Base-by-base conservation (phyloP, 805 yeast species). In the Candida palmyrensis region DNA sequence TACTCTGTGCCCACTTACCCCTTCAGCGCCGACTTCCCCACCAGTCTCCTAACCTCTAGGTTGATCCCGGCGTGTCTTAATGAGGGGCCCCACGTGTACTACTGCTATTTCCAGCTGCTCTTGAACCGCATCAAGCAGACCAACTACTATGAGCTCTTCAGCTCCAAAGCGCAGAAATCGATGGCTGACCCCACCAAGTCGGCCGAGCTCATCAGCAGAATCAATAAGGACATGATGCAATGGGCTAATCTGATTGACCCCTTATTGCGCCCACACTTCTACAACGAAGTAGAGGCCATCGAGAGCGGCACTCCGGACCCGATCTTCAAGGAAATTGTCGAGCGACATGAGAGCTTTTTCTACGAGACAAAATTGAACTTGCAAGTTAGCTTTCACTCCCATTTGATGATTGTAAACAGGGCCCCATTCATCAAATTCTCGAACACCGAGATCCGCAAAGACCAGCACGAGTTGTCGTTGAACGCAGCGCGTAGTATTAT, bases 401-500 rank as follows among this genome's bases (percentile, higher is more conserved):
- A 58, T 33, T 41, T 51, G 20, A 37, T 52, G 30, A 37, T 50
- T 5, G 39, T 58, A 13, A 58, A 59, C 36, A 36, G 63, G 27
- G 45, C 56, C 2, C 59, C 63, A 10, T 47, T n/a, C n/a, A n/a
- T n/a, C n/a, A n/a, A n/a, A 36, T 34, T 3, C 29, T 38, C 5
- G 42, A 43, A 2, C 38, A 33, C 10, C 47, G 43, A 27, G 35
- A 38, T n/a, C 40, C 42, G 24, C 18, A 41, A 4, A 25, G 31
- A 9, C 51, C 41, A 38, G 43, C n/a, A 55, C 1, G 40, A 42
- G 14, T 36, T 48, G 11, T 47, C 62, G 2, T 41, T 54, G 18
- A 55, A 55, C n/a, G 46, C 56, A 36, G 52, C 64, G 13, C 41
- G 64, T 20, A 42, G 49, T 4, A 39, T 57, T 3, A 35, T 59